Conservation (phyloP, 129 eudicot genomes). For the Silybum marianum region DNA sequence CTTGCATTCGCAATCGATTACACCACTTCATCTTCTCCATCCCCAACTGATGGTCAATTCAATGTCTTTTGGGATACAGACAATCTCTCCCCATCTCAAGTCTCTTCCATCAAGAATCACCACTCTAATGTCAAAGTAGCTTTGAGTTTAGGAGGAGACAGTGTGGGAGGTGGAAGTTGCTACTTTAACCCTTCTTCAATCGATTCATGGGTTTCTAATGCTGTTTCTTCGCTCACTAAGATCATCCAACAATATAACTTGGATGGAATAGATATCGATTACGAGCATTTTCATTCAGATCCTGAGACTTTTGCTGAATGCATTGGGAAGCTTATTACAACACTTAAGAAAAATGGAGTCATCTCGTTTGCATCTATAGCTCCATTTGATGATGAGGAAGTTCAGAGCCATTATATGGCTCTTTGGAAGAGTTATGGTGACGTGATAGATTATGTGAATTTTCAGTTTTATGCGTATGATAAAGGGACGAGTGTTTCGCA, state of each 20-base stretch:
- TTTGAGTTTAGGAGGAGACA: slow-evolving; percentile 56
- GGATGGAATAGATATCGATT: slow-evolving; percentile 82
- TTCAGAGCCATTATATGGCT: slow-evolving; percentile 73
- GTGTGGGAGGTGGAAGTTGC: slow-evolving; percentile 26
- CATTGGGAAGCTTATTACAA: slow-evolving; percentile 59
- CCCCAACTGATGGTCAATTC: slow-evolving; percentile 44
- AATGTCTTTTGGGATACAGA: slow-evolving; percentile 45
- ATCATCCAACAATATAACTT: slow-evolving; percentile 62
- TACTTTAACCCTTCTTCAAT: slow-evolving; percentile 33
- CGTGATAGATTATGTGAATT: slow-evolving; percentile 69
- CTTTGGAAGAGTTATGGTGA: slow-evolving; percentile 63
- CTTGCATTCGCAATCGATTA: slow-evolving; percentile 57
- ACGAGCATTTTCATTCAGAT: slow-evolving; percentile 71
- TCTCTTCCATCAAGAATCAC: slow-evolving; percentile 33
- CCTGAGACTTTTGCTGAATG: slow-evolving; percentile 65
- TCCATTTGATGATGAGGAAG: slow-evolving; percentile 67
- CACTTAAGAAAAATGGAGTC: slow-evolving; percentile 53
- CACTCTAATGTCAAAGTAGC: slow-evolving; percentile 49
- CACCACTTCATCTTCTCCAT: slow-evolving; percentile 32
- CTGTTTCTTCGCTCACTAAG: slow-evolving; percentile 56
- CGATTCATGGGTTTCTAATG: slow-evolving; percentile 73
- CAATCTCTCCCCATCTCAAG: slow-evolving; percentile 32
- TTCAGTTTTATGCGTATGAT: slow-evolving; percentile 80
- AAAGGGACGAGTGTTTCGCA: slow-evolving; percentile 49
- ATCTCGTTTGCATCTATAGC: slow-evolving; percentile 77